Evolutionary conservation across 176 grass and related monocot species (phyloP), one percentile per base, ranked within the genome.

Genomic region (Aegilops longissima): DNA sequence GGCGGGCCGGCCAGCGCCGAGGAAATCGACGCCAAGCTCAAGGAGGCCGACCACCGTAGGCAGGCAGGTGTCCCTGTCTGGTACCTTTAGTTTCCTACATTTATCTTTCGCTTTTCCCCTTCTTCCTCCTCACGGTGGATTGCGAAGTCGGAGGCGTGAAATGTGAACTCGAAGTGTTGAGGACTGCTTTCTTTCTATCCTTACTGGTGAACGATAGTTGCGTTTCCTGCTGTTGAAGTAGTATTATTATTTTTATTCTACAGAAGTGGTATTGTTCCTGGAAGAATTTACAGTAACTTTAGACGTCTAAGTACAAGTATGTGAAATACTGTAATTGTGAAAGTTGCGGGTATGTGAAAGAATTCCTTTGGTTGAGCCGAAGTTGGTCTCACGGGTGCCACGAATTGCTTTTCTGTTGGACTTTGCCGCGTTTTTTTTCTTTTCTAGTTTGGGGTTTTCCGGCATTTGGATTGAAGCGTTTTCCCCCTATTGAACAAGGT

Each of bases 1-100:
- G 85, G 87, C 86, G 70, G 61, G 30, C 89, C 87, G 54, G 39
- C 85, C 10, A 99, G 92, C 88, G 92, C 86, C 9, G 94, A 99
- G 90, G 97, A 92, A 77, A 99, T 99, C 77, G 92, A 99, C 73
- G 88, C 97, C 73, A 99, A 94, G 85, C 94, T 99, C 72, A 90
- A 80, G 91, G 94, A 99, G 63, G 97, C 97, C 87, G 92, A 96
- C 40, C 90, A 91, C 45, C 92, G 97, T 85, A 87, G 97, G 85
- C 88, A 99, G 94, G 97, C 96, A 13, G 31, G 69, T 64, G 84
- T 87, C 84, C 7, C 84, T 34, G n/a, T 86, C 80, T 16, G 30
- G 8, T 38, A 30, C 24, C 39, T n/a, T 38, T 71, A 5, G 5
- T 29, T 44, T 71, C 12, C 9, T 8, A 5, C 10, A 9, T 83